Base-by-base conservation (phyloP, 2,329 filamentous ascomycete species). In the Fusarium sambucinum region DNA sequence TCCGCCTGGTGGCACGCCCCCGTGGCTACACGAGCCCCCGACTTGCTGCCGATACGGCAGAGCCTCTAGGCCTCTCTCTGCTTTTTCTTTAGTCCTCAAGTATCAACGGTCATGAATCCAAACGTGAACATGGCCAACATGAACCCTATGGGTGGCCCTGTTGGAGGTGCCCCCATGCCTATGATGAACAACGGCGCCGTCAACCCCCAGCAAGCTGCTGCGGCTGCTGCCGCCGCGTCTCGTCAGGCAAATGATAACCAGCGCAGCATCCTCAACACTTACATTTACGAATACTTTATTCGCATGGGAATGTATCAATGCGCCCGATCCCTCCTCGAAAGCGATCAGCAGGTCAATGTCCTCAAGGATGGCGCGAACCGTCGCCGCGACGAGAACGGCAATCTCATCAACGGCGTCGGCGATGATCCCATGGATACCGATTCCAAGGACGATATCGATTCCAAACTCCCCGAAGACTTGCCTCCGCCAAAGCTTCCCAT, bases 261-360 rank as follows among this genome's bases (percentile, higher is more conserved):
- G 71, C 87, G 86, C 68, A 81, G 85, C 48, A 81, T 89, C 62
- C 85, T 96, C 52, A 94, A 95, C 81, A 95, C 92, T 21, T 94
- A 94, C 78, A 96, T 96, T 71, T 96, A 95, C 84, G 92, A 96
- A 76, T 95, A 96, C 78, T 95, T 98, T 70, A 84, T 97, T 70
- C 93, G 92, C 75, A 92, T 93, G 78, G 87, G 89, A 72, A 93
- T 97, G 86, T 91, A 87, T 76, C 92, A 96, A 70, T 91, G 92
- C 77, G 96, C 96, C 70, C 89, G 93, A 72, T 86, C 90, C 48
- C 84, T 97, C 63, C 81, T 92, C 57, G 84, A 86, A 44, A 85
- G 86, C 78, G 87, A 91, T 69, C 85, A 91, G 75, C 88, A 85
- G 61, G 82, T 93, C 68, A 91, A 90, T 73, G 83, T 89, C 44